Evolutionary conservation across 192 early-diverging fungal genomes (phyloP).

Genomic region (Linderina pennispora): DNA sequence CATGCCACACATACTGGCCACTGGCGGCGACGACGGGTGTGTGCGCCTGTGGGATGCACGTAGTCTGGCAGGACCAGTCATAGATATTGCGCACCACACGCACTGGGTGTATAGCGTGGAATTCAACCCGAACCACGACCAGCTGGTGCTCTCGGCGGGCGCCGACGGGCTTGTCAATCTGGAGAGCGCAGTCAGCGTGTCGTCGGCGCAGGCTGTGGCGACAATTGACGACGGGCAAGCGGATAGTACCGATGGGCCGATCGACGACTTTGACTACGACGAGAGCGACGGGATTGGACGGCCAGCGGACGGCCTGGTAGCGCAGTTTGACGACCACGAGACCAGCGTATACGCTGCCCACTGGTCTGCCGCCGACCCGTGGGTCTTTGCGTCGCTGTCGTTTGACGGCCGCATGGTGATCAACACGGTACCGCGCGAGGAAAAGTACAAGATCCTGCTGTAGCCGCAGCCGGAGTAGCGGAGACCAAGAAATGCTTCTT

Average conservation of each 20-base stretch:
- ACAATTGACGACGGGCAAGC: slow-evolving; percentile 1
- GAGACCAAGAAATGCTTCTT: too few relatives aligned
- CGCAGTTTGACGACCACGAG: slow-evolving; percentile 91
- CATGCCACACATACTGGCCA: slow-evolving; percentile 74
- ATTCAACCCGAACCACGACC: slow-evolving; percentile 90
- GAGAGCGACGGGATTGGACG: slow-evolving; percentile 1
- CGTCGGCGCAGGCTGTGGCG: slow-evolving; percentile 57
- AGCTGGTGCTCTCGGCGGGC: slow-evolving; percentile 78
- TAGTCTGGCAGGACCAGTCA: slow-evolving; percentile 47
- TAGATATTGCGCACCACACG: slow-evolving; percentile 70
- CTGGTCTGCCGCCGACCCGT: slow-evolving; percentile 88
- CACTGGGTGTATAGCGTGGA: slow-evolving; percentile 86
- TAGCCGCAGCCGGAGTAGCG: too few relatives aligned
- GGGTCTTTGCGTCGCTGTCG: slow-evolving; percentile 91
- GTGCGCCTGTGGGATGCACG: slow-evolving; percentile 89
- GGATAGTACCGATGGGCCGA: slow-evolving; percentile 31
- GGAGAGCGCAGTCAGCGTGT: slow-evolving; percentile 78
- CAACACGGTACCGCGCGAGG: slow-evolving; percentile 78
- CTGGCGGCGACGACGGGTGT: slow-evolving; percentile 80
- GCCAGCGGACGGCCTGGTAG: slow-evolving; percentile 75
- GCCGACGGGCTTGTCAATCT: slow-evolving; percentile 86
- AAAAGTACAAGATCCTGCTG: slow-evolving; percentile 80
- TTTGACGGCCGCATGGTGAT: slow-evolving; percentile 92
- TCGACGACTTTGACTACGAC: slow-evolving; percentile 16
- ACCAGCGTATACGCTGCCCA: slow-evolving; percentile 86